A percentile compares a stretch with the other conserved stretches of the same genome.
phyloP scores from a whole-genome alignment of 495 filamentous ascomycete species.

The Beverwykella pulmonaria region DNA sequence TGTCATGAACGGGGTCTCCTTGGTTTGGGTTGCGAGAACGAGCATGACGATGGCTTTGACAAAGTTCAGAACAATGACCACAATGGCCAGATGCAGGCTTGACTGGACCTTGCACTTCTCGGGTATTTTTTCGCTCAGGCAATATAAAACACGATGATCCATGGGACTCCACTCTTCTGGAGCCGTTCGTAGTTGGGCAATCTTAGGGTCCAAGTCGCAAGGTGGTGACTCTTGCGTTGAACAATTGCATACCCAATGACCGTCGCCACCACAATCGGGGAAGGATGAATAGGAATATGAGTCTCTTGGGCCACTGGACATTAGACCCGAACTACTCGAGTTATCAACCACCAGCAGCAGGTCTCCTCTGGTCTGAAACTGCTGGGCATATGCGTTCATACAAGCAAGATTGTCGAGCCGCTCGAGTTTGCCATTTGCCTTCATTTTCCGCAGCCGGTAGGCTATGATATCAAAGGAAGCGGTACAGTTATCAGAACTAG shows the following conservation, averaged over 20 bases:
- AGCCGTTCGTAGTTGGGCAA: background rate
- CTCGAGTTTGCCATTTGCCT: slow-evolving; percentile 5
- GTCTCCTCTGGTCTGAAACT: slow-evolving; percentile 7
- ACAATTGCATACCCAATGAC: background rate
- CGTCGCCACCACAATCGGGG: background rate
- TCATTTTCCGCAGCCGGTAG: background rate
- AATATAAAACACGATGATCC: slow-evolving; percentile 44
- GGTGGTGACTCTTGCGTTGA: background rate
- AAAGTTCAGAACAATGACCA: slow-evolving; percentile 49
- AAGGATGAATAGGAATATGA: slow-evolving; percentile 3
- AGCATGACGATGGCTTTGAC: slow-evolving; percentile 50
- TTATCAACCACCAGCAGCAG: slow-evolving; percentile 13
- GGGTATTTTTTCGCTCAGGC: slow-evolving; percentile 44
- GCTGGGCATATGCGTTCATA: slow-evolving; percentile 1
- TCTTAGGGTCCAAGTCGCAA: background rate
- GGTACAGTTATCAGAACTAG: background rate
- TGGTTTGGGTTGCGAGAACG: slow-evolving; percentile 36
- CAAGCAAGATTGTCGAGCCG: slow-evolving; percentile 2
- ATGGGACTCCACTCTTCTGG: background rate
- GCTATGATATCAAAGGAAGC: background rate
- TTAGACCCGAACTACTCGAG: background rate
- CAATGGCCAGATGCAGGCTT: slow-evolving; percentile 46
- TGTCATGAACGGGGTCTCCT: slow-evolving; percentile 49
- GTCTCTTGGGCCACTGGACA: background rate
- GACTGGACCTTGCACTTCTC: slow-evolving; percentile 53